A percentile compares a stretch with the other conserved stretches of the same genome.
phyloP scores from a whole-genome alignment of 2,329 filamentous ascomycete species.

The Fusarium verrucosum region DNA sequence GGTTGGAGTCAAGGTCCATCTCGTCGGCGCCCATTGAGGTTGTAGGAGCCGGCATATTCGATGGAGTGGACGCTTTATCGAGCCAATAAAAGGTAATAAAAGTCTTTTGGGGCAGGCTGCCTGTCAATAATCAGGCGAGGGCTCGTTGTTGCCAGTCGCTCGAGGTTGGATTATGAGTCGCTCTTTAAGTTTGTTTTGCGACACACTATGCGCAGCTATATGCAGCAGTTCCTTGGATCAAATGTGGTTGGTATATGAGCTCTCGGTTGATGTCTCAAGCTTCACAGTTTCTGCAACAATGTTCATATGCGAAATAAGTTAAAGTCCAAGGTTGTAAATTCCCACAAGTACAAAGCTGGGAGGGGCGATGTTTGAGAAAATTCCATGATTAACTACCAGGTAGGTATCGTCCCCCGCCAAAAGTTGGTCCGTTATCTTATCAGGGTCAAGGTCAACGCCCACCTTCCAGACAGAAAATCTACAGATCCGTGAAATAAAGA shows the following conservation, averaged over 20 bases:
- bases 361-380: conserved; percentile 34
- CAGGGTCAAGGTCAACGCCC: no score
- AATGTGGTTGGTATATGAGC: neutral
- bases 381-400: no score
- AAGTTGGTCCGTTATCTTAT: conserved; percentile 38
- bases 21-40: conserved; percentile 38
- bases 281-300: neutral
- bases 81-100: neutral
- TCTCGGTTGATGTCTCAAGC: neutral
- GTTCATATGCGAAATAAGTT: neutral
- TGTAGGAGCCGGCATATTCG: conserved; percentile 16
- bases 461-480: no score
- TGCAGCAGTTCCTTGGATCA: neutral
- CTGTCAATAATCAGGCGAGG: neutral
- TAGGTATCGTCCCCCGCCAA: conserved; percentile 41
- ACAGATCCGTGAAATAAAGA: no score
- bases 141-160: neutral
- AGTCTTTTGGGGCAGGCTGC: neutral
- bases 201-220: conserved; percentile 4
- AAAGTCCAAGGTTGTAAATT: neutral
- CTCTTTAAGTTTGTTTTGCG: conserved; percentile 18
- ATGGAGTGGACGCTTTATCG: conserved; percentile 19
- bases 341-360: conserved; percentile 7
- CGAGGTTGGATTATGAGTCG: conserved; percentile 4
- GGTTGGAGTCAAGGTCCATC: conserved; percentile 32